Percentiles rank a stretch among this genome's conserved stretches.
These are phyloP conservation scores for Fusarium phyllophilum DNA, from an alignment of 2,329 filamentous ascomycete species.

Conservation along the genomic window DNA sequence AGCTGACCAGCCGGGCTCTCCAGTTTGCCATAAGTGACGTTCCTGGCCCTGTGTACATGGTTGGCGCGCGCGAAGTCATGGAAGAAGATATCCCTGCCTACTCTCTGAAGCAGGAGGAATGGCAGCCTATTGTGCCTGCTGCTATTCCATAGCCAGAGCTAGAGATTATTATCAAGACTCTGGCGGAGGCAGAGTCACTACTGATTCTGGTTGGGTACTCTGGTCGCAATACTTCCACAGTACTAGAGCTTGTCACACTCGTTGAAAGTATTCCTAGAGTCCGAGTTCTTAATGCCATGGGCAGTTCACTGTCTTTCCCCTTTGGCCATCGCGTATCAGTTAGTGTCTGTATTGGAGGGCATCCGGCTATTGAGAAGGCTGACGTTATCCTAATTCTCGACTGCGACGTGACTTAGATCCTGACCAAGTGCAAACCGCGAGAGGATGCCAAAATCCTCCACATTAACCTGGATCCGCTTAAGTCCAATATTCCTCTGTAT, in stretches of 20 bases:
- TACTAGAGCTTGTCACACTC: constrained; percentile 67
- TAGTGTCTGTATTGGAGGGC: constrained; percentile 59
- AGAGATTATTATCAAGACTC: neutral
- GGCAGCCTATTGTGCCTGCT: constrained; percentile 75
- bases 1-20: constrained; percentile 84
- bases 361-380: constrained; percentile 76
- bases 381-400: constrained; percentile 87
- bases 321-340: neutral
- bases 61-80: constrained; percentile 82
- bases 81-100: constrained; percentile 83
- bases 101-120: constrained; percentile 71
- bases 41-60: constrained; percentile 81
- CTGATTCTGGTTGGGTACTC: constrained; percentile 16
- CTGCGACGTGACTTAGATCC: constrained; percentile 92
- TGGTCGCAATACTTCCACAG: constrained; percentile 4
- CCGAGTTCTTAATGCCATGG: constrained; percentile 77
- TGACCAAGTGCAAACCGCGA: constrained; percentile 70
- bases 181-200: constrained; percentile 8
- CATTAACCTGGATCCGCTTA: constrained; percentile 71
- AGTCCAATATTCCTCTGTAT: constrained; percentile 77
- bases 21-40: constrained; percentile 82
- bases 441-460: constrained; percentile 66
- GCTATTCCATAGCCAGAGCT: constrained; percentile 58
- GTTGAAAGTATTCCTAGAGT: constrained; percentile 73
- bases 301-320: constrained; percentile 84